A percentile compares a stretch with the other conserved stretches of the same genome.
phyloP scores from a whole-genome alignment of 345 rosid genomes.

The Physaria fendleri region DNA sequence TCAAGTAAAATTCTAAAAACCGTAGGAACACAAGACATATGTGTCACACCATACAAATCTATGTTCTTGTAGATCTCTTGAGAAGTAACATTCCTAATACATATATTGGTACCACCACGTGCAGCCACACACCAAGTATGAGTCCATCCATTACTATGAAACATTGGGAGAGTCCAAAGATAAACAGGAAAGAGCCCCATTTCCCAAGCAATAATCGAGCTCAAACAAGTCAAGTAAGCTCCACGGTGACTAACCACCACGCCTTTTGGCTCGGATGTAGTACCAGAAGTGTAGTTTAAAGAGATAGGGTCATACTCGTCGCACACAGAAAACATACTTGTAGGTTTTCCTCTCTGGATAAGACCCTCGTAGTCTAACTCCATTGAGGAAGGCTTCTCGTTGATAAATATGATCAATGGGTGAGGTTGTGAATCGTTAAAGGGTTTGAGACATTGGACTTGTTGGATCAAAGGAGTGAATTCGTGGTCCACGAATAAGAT shows the following conservation, averaged over 20 bases:
- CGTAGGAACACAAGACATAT: slow-evolving; percentile 77
- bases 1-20: slow-evolving; percentile 44
- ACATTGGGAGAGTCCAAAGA: slow-evolving; percentile 88
- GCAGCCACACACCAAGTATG: slow-evolving; percentile 77
- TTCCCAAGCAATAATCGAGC: slow-evolving; percentile 39
- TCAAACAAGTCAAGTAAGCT: slow-evolving; percentile 54
- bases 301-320: slow-evolving; percentile 70
- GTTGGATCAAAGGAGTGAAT: slow-evolving; percentile 36
- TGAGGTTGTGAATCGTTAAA: slow-evolving; percentile 30
- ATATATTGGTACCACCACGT: slow-evolving; percentile 70
- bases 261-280: slow-evolving; percentile 76
- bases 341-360: slow-evolving; percentile 32
- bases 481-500: slow-evolving; percentile 50
- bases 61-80: slow-evolving; percentile 47
- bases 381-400: not conserved
- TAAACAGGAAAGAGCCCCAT: slow-evolving; percentile 46
- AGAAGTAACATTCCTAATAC: slow-evolving; percentile 52
- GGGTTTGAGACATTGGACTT: slow-evolving; percentile 42
- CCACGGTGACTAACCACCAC: slow-evolving; percentile 83
- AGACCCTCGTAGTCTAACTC: slow-evolving; percentile 46
- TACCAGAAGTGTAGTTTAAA: slow-evolving; percentile 75
- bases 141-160: slow-evolving; percentile 88
- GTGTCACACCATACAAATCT: slow-evolving; percentile 50
- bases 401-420: slow-evolving; percentile 21
- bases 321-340: slow-evolving; percentile 13